Percentiles rank a stretch among this genome's conserved stretches.
phyloP scores from a whole-genome alignment of 2,329 filamentous ascomycete genomes.

The Microdochium paspali region DNA sequence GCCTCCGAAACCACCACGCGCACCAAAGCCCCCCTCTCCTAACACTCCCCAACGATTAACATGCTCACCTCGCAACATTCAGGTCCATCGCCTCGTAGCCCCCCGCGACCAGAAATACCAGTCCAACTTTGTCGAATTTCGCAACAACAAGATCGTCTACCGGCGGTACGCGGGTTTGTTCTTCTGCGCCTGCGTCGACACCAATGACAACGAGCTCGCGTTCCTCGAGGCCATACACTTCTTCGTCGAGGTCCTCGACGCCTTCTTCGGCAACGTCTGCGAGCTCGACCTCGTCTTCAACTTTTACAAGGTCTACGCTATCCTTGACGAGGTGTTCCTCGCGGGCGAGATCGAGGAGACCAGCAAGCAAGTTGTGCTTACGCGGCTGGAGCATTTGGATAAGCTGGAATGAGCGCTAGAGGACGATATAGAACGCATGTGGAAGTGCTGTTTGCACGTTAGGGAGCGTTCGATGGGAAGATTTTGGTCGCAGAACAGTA shows the following conservation, averaged over 20 bases:
- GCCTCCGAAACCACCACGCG: too few relatives aligned
- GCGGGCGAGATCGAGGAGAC: conserved; percentile 98
- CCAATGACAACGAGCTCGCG: conserved; percentile 96
- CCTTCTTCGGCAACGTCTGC: conserved; percentile 98
- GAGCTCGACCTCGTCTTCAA: conserved; percentile 87
- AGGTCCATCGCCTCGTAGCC: conserved; percentile 95
- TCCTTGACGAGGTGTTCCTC: conserved; percentile 95
- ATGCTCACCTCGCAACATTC: conserved; percentile 3
- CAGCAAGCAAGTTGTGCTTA: conserved; percentile 95
- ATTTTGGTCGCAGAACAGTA: too few relatives aligned
- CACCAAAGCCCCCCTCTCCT: conserved; percentile 3
- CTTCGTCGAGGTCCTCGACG: conserved; percentile 96
- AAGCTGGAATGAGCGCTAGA: conserved; percentile 67
- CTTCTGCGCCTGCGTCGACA: conserved; percentile 98
- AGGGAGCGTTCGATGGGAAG: too few relatives aligned
- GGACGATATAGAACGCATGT: not conserved
- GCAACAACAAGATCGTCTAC: conserved; percentile 94
- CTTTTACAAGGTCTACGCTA: conserved; percentile 89
- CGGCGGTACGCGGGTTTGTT: conserved; percentile 95
- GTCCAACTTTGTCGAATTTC: conserved; percentile 97
- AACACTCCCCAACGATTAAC: not conserved
- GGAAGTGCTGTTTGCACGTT: too few relatives aligned
- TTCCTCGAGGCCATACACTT: conserved; percentile 98
- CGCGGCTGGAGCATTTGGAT: conserved; percentile 86
- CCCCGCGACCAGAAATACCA: conserved; percentile 99